Evolutionary conservation across 2,329 filamentous ascomycete species (phyloP).

Genomic region (Huntiella moniliformis): DNA sequence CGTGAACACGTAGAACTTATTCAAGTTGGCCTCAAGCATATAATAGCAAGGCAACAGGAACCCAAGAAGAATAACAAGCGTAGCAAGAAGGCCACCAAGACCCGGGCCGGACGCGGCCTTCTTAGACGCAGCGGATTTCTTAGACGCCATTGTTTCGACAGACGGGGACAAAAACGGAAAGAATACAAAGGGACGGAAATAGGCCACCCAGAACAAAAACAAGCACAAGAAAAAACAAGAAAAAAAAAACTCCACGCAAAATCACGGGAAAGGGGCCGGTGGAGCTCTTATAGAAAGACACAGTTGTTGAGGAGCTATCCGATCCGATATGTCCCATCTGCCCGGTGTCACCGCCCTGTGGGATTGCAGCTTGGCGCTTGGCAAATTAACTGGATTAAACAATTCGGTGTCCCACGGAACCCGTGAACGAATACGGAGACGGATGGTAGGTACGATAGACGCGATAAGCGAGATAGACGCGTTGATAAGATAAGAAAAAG

Average conservation of each 20-base stretch:
- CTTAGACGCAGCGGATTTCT: conserved; percentile 3
- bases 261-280: background rate
- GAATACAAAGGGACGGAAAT: conserved; percentile 1
- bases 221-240: too few relatives aligned
- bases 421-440: background rate
- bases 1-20: conserved; percentile 58
- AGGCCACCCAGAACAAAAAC: background rate
- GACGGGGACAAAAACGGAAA: background rate
- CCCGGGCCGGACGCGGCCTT: conserved; percentile 12
- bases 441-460: background rate
- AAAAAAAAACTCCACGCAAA: too few relatives aligned
- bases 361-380: too few relatives aligned
- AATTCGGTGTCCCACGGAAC: too few relatives aligned
- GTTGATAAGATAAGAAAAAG: background rate
- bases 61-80: conserved; percentile 34
- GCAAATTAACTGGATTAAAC: too few relatives aligned
- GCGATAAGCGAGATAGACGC: background rate
- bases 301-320: too few relatives aligned
- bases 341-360: too few relatives aligned
- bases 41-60: conserved; percentile 35
- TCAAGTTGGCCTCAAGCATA: conserved; percentile 37
- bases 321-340: too few relatives aligned
- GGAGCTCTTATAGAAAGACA: background rate
- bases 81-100: conserved; percentile 24
- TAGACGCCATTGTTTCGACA: conserved; percentile 2